These are phyloP conservation scores for Penicillium sp. DNA, from an alignment of 2,329 filamentous ascomycete genomes.

Conservation along the genomic window DNA sequence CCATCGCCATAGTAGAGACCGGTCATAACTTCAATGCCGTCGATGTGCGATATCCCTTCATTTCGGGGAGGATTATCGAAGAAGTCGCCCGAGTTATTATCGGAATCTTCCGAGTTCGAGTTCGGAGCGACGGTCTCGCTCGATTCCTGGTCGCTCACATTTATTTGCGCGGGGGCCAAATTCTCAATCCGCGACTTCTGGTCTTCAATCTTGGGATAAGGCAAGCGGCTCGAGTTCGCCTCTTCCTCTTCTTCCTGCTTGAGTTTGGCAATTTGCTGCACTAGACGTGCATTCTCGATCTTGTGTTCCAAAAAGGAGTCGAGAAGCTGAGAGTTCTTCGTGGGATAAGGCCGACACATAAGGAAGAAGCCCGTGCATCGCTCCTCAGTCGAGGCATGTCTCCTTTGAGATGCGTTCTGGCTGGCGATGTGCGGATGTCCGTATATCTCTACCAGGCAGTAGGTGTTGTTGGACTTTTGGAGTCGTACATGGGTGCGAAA, in stretches of 20 bases:
- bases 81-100: constrained; percentile 63
- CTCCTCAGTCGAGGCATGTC: constrained; percentile 60
- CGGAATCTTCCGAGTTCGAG: constrained; percentile 33
- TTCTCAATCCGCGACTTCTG: constrained; percentile 7
- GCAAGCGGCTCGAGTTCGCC: constrained; percentile 62
- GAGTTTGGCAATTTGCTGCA: constrained; percentile 79
- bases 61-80: constrained; percentile 83
- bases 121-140: constrained; percentile 32
- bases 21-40: constrained; percentile 90
- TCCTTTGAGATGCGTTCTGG: constrained; percentile 60
- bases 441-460: constrained; percentile 82
- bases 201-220: constrained; percentile 39
- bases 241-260: constrained; percentile 84
- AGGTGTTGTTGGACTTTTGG: constrained; percentile 69
- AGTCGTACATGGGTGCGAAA: constrained; percentile 86
- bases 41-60: constrained; percentile 72
- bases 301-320: constrained; percentile 97
- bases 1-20: constrained; percentile 84
- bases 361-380: constrained; percentile 91
- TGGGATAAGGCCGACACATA: constrained; percentile 86
- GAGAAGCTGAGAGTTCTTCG: constrained; percentile 77
- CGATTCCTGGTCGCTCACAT: constrained; percentile 31
- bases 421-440: constrained; percentile 85
- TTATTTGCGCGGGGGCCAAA: constrained; percentile 26
- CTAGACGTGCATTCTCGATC: constrained; percentile 87